Base-by-base conservation (phyloP, 768 basidiomycete genomes). In the Clitopilus hobsonii region DNA sequence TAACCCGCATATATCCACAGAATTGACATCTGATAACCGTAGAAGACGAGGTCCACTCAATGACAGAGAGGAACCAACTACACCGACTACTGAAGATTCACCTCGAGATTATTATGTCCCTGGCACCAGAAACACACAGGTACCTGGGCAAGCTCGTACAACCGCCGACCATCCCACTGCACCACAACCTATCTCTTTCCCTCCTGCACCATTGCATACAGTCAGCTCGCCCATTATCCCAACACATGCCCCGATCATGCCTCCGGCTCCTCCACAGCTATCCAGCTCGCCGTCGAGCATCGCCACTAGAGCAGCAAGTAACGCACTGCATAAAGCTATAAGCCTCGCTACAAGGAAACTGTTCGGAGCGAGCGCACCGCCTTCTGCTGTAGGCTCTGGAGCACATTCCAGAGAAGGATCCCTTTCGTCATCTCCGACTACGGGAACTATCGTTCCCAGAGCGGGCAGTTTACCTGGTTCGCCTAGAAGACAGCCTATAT, bases 301-400 rank as follows among this genome's bases (percentile, higher is more conserved):
- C 24, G 80, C 81, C 4, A 81, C 84, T 10, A 83, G 87, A 10
- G 78, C 80, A 6, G 84, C 85, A 3, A 79, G 87, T 2, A 90
- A 88, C 58, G 88, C 90, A 0, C 77, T 93, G 2, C 86, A 88
- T 51, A 83, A 89, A 1, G 91, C 91, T 0, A 69, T 93, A n/a
- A 87, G 77, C 57, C 72, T 91, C 5, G 91, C 91, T 4, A 86
- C 88, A 18, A 89, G 89, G 71, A 93, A 88, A 66, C 73, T 93
- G 2, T 91, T 91, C 62, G 88, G 90, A 1, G 72, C 81, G 13
- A 58, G 27, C 10, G 23, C 26, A 10, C 26, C 51, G 76, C 70
- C 48, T 45, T 45, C 41, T 11, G 16, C 41, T 45, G 41, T 23
- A 4, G 41, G 41, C 18, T 45, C 41, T 3, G 41, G 41, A 23